These are phyloP conservation scores for Ceratopteris richardii DNA, from an alignment of 75 land plant species.

Conservation along the genomic window DNA sequence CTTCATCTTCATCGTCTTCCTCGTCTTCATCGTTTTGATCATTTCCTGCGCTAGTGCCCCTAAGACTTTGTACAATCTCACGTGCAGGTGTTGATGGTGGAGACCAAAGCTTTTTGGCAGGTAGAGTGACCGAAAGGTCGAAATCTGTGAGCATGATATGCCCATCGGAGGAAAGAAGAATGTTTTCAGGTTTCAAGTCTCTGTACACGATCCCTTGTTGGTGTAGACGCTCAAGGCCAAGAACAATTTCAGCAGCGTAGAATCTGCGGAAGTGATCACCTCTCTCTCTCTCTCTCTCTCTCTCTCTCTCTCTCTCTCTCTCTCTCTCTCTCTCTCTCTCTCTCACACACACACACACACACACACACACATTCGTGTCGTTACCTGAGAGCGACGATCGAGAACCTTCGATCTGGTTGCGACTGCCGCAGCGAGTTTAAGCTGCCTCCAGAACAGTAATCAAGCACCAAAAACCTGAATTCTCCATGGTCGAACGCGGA, in stretches of 20 bases:
- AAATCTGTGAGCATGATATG: constrained; percentile 78
- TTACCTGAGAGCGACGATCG: constrained; percentile 49
- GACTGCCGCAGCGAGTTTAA: constrained; percentile 34
- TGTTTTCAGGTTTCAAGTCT: constrained; percentile 85
- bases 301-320: neutral
- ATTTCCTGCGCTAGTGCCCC: too few relatives aligned
- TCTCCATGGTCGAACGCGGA: constrained; percentile 13
- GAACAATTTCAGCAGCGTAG: constrained; percentile 66
- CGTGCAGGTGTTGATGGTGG: neutral
- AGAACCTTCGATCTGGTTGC: constrained; percentile 64
- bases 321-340: neutral
- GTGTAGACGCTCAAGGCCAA: constrained; percentile 61
- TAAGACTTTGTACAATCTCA: too few relatives aligned
- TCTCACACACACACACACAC: neutral
- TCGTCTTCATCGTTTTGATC: constrained; percentile 7
- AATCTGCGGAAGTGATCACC: constrained; percentile 29
- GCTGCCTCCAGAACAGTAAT: constrained; percentile 60
- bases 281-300: neutral
- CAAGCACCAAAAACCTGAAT: constrained; percentile 17
- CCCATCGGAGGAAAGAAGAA: constrained; percentile 56
- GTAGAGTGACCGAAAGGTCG: constrained; percentile 61
- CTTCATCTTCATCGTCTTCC: constrained; percentile 3
- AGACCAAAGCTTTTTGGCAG: constrained; percentile 1
- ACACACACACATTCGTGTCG: neutral
- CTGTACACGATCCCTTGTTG: constrained; percentile 53